Conservation (phyloP, 805 yeast genomes). For the Starmerella khaoyaiensis region DNA sequence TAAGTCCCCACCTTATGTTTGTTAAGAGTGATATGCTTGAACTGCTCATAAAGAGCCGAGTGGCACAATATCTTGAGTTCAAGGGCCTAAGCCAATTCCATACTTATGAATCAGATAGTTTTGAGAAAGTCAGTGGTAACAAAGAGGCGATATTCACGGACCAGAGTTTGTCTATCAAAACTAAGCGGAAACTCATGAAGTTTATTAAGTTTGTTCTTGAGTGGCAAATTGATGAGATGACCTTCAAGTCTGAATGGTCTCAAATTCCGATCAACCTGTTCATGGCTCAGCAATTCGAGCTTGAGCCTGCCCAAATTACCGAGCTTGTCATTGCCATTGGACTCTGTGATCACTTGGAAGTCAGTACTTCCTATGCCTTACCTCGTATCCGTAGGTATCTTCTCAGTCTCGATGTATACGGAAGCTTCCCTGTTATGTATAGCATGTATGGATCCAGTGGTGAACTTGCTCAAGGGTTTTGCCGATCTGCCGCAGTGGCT, state of each 20-base stretch:
- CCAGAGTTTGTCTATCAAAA: slow-evolving; percentile 55
- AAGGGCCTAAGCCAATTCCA: slow-evolving; percentile 81
- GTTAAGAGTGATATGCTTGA: slow-evolving; percentile 80
- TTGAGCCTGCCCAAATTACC: slow-evolving; percentile 60
- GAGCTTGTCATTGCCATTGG: slow-evolving; percentile 85
- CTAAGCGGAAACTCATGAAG: slow-evolving; percentile 80
- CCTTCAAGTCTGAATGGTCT: slow-evolving; percentile 42
- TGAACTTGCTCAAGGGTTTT: slow-evolving; percentile 90
- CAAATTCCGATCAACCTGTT: slow-evolving; percentile 47
- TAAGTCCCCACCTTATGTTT: slow-evolving; percentile 76
- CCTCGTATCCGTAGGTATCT: slow-evolving; percentile 73
- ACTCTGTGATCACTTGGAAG: slow-evolving; percentile 46
- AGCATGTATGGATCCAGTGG: slow-evolving; percentile 95
- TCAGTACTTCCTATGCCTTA: slow-evolving; percentile 61
- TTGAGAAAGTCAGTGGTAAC: slow-evolving; percentile 72
- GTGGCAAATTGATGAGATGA: slow-evolving; percentile 47
- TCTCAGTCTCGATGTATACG: slow-evolving; percentile 78
- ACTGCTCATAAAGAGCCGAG: slow-evolving; percentile 68
- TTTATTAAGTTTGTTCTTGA: slow-evolving; percentile 75
- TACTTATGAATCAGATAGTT: slow-evolving; percentile 83
- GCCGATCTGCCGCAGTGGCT: slow-evolving; percentile 95
- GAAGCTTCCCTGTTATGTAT: slow-evolving; percentile 82
- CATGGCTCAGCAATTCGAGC: slow-evolving; percentile 49
- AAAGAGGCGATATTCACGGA: slow-evolving; percentile 91
- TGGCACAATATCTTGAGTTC: slow-evolving; percentile 82